Conservation (phyloP, 805 yeast genomes). For the Candida sanyiensis region DNA sequence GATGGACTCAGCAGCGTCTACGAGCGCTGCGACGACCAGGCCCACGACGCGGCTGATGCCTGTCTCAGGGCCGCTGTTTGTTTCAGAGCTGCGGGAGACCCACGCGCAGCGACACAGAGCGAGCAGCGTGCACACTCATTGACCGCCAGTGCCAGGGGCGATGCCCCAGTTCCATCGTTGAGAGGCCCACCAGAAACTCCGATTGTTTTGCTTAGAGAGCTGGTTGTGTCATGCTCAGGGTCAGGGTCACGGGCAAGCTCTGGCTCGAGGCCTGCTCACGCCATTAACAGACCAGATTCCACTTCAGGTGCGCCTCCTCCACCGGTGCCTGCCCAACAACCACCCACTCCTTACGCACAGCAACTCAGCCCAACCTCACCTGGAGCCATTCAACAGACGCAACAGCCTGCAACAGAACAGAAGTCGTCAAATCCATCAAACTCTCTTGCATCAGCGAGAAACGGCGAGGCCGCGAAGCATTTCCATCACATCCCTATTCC, state of each 20-base stretch:
- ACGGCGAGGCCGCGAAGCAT: conserved; percentile 17
- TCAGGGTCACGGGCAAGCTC: too few relatives aligned
- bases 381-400: not conserved
- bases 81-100: conserved; percentile 42
- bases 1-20: conserved; percentile 58
- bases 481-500: conserved; percentile 26
- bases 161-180: conserved; percentile 39
- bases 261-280: conserved; percentile 11
- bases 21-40: conserved; percentile 57
- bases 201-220: conserved; percentile 26
- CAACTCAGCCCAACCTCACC: conserved; percentile 19
- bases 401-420: conserved; percentile 8
- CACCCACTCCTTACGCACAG: too few relatives aligned
- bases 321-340: conserved; percentile 8
- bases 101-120: conserved; percentile 34
- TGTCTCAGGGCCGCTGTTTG: conserved; percentile 46
- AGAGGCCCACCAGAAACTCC: conserved; percentile 47
- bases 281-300: too few relatives aligned
- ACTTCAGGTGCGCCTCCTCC: conserved; percentile 15
- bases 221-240: too few relatives aligned
- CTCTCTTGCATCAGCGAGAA: conserved; percentile 1
- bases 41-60: conserved; percentile 56
- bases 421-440: not conserved
- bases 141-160: conserved; percentile 37
- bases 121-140: conserved; percentile 41